Evolutionary conservation across 2,329 filamentous ascomycete genomes (phyloP), one percentile per base, ranked within the genome.

Genomic region (Pyrenochaeta sp.): DNA sequence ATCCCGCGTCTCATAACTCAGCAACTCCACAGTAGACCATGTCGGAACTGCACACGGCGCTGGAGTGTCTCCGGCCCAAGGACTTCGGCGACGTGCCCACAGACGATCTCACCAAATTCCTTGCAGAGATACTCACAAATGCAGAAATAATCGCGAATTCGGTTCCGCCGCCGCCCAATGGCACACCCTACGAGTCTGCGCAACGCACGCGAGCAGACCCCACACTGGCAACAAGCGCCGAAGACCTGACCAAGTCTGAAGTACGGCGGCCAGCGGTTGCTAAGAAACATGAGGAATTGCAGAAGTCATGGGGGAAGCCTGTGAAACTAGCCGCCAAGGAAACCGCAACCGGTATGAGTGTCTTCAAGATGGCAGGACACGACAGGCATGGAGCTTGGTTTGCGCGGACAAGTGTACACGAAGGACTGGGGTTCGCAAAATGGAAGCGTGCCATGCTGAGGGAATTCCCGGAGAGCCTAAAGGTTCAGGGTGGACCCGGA

Each of bases 341-440:
- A 14, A 94, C 95, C 61, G 88, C 90, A 0, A 76, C 90, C 7
- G 84, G 81, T 0, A 85, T 96, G 50, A 80, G 78, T 41, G 84
- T 96, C 17, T 96, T 88, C 74, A 96, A 95, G 69, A 79, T 94
- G 47, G 75, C 80, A 0, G 83, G 87, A 2, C 87, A 89, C 59
- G 93, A 97, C 69, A 85, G 90, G 24, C 86, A 86, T 53, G 93
- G 92, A 2, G 80, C 88, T 6, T 97, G 93, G 93, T 97, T 96
- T 71, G 90, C 90, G 17, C 78, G 93, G 41, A 79, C 88, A 35
- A 96, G 90, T 65, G 78, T 96, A 14, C 91, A 96, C 62, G 84
- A 88, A 58, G 89, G 87, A 0, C 68, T 95, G 14, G 78, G 85
- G 0, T 96, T 95, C 68, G 80, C 82, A 14, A 85, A 83, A 65